phyloP scores from a whole-genome alignment of 2,329 filamentous ascomycete species.

The Fusarium begoniae region DNA sequence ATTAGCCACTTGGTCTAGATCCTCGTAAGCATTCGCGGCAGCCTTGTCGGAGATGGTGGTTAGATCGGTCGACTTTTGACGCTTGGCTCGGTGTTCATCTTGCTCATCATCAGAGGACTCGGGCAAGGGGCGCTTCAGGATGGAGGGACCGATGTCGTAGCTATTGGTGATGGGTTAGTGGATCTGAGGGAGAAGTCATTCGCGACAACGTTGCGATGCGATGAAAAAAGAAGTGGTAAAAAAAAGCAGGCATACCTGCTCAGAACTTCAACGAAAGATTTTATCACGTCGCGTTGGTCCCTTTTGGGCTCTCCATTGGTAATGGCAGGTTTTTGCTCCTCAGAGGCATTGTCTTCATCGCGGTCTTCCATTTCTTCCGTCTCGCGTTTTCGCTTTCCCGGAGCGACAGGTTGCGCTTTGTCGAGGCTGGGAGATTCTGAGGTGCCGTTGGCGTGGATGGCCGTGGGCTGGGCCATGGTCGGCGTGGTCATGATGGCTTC shows the following conservation, averaged over 20 bases:
- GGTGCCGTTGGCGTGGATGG: slow-evolving; percentile 54
- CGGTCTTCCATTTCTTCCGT: slow-evolving; percentile 50
- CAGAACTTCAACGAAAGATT: slow-evolving; percentile 51
- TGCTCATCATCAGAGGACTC: slow-evolving; percentile 52
- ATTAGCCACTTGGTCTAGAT: slow-evolving; percentile 71
- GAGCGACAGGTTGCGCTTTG: slow-evolving; percentile 46
- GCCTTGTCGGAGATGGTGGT: slow-evolving; percentile 65
- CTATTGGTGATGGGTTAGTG: slow-evolving; percentile 53
- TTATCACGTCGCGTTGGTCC: slow-evolving; percentile 50
- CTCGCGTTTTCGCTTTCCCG: slow-evolving; percentile 69
- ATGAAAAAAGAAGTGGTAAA: slow-evolving; percentile 6
- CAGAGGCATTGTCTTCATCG: slow-evolving; percentile 44
- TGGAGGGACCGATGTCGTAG: slow-evolving; percentile 62
- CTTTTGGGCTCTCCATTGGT: slow-evolving; percentile 40
- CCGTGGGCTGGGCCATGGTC: slow-evolving; percentile 55
- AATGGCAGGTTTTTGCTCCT: slow-evolving; percentile 39
- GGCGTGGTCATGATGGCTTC: slow-evolving; percentile 39
- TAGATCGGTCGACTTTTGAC: slow-evolving; percentile 65
- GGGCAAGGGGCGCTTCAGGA: slow-evolving; percentile 64
- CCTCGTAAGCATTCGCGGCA: slow-evolving; percentile 60
- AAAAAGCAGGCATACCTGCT: slow-evolving; percentile 47
- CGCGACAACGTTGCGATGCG: slow-evolving; percentile 21
- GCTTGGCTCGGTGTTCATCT: slow-evolving; percentile 66
- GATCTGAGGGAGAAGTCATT: slow-evolving; percentile 7
- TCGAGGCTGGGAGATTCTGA: slow-evolving; percentile 48